Evolutionary conservation across 495 filamentous ascomycete species (phyloP), one percentile per base, ranked within the genome.

Genomic region (Symbiotaphrina buchneri): DNA sequence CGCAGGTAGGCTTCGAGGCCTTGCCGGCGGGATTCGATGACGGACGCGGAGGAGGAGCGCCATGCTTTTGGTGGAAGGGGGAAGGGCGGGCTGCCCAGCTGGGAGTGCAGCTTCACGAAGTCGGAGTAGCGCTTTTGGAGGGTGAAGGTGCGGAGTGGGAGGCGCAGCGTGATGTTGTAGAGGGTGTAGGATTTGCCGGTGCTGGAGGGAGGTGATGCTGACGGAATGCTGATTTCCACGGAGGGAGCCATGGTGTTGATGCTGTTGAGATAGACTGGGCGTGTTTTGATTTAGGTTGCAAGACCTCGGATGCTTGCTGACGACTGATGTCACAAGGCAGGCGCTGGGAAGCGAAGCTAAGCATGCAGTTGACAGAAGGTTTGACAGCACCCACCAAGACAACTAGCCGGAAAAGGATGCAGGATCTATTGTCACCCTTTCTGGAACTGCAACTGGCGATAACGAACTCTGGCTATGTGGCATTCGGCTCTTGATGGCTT

Each of bases 61-160:
- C 80, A 95, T 24, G 77, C 71, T 49, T 94, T 95, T 8, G 54
- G 43, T 10, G 84, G 84, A 5, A 91, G 59, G 2, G 80, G 54
- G 6, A 52, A 50, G 17, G 84, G 74, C 0, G 74, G 74, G 35
- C 62, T 52, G 41, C 56, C 58, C 6, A 97, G 68, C 16, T 63
- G 41, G n/a, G 48, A 41, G 58, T 97, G 71, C 34, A 97, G 72
- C 36, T 65, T 48, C 28, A 59, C 54, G 54, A 97, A 95, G 48
- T 95, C 90, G 33, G 74, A 84, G 65, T 94, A 97, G 42, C 87
- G 82, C 53, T 94, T 94, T 38, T 74, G 69, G 37, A 93, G 61
- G 44, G 73, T 75, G 47, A 81, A 80, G 32, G 79, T 81, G 36
- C 81, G 76, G 31, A 97, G 69, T 6, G 87, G 83, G 3, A 85